Evolutionary conservation across 371 early-diverging fungal genomes (phyloP).

Genomic region (Rhizopus microsporus): DNA sequence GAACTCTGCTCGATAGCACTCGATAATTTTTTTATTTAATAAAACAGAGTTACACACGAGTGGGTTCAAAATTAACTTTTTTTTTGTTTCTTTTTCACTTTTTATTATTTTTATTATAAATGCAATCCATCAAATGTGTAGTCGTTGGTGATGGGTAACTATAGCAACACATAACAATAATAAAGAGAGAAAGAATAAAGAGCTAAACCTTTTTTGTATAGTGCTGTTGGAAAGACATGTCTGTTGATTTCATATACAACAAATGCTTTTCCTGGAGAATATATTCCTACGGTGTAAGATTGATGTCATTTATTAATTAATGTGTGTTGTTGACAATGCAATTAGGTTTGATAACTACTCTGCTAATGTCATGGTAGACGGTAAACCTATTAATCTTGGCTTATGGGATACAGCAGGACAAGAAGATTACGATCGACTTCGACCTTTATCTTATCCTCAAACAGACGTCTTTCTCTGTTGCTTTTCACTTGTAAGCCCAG

Average conservation of each 20-base stretch:
- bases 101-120: constrained; percentile 28
- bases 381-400: constrained; percentile 88
- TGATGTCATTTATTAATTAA: constrained; percentile 19
- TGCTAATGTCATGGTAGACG: constrained; percentile 91
- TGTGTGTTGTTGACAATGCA: not conserved
- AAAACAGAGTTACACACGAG: constrained; percentile 4
- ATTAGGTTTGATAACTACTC: constrained; percentile 93
- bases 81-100: constrained; percentile 11
- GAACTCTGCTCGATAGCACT: constrained; percentile 43
- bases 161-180: not conserved
- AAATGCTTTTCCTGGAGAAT: constrained; percentile 96
- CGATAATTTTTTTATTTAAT: constrained; percentile 41
- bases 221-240: constrained; percentile 95
- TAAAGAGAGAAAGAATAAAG: not conserved
- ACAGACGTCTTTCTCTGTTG: constrained; percentile 91
- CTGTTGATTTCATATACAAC: constrained; percentile 93
- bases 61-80: not conserved
- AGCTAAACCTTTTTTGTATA: constrained; percentile 20
- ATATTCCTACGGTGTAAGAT: constrained; percentile 92
- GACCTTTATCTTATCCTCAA: constrained; percentile 92
- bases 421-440: constrained; percentile 94
- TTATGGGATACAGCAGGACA: constrained; percentile 99
- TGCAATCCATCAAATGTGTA: constrained; percentile 98
- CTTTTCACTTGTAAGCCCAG: constrained; percentile 83
- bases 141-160: constrained; percentile 94